Evolutionary conservation across 2,329 filamentous ascomycete genomes (phyloP), one percentile per base, ranked within the genome.

Genomic region (Penicillium sp.): DNA sequence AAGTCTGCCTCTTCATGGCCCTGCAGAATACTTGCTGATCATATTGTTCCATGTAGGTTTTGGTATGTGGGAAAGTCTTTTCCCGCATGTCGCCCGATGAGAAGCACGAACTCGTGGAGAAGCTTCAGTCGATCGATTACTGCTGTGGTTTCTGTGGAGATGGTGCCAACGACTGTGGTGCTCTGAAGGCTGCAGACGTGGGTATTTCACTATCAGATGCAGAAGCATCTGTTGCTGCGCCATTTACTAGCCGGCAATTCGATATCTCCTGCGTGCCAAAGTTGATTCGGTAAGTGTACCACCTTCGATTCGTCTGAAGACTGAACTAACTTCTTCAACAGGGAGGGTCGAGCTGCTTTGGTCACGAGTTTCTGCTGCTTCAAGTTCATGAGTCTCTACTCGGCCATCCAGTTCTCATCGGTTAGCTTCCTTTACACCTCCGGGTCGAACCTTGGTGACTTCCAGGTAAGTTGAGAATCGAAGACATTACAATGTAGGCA

Each of bases 331-430:
- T 18, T 29, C 20, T 45, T 32, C 5, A 27, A 58, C 72, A 86
- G 91, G 60, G 94, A 99, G 78, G 94, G 94, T 17, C 86, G 95
- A 56, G 93, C 93, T 17, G 90, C 95, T 27, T 81, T 99, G 27
- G 92, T 97, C n/a, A 99, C 94, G 10, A 96, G 91, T 73, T 99
- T 99, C 77, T 95, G 90, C 76, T 99, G 94, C 77, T 99, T 99
- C 82, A 99, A 97, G 78, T 99, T 96, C 75, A 99, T 99, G 95
- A 95, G 90, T 64, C 76, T 99, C 59, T 99, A 99, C 78, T 97
- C 92, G 2, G 93, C 94, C n/a, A 99, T 99, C 60, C 94, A 99
- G 72, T 99, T 99, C 77, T 96, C 91, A 7, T 91, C 90, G 1
- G 95, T 99, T 66, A 96, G 89, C 80, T 97, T 99, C 69, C 81